phyloP scores from a whole-genome alignment of 768 basidiomycete genomes.

The Termitomyces sp. region DNA sequence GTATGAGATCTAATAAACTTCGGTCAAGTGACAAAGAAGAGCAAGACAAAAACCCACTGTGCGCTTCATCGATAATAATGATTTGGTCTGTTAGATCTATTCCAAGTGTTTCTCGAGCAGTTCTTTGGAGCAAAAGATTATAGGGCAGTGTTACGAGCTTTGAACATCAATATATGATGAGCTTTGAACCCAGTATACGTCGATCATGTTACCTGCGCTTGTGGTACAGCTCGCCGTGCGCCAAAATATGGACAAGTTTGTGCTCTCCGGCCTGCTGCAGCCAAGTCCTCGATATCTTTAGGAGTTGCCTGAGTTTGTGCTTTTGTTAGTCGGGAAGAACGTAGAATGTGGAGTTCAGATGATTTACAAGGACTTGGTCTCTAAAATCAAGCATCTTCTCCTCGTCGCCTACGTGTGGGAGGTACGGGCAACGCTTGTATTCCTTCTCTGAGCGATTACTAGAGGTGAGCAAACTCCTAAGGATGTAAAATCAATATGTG shows the following conservation, averaged over 20 bases:
- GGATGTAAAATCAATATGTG: not conserved
- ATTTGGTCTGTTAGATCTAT: slow-evolving; percentile 83
- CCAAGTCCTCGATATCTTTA: slow-evolving; percentile 94
- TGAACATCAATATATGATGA: not conserved
- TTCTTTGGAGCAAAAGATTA: slow-evolving; percentile 80
- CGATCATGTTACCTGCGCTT: slow-evolving; percentile 64
- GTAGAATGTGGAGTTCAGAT: slow-evolving; percentile 12
- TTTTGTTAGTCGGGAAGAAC: not conserved
- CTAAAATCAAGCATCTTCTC: slow-evolving; percentile 72
- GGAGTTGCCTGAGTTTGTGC: slow-evolving; percentile 60
- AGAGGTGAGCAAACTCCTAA: not conserved
- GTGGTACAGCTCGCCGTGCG: slow-evolving; percentile 79
- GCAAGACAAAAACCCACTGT: slow-evolving; percentile 56
- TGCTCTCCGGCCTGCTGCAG: slow-evolving; percentile 58
- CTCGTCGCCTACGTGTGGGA: slow-evolving; percentile 71
- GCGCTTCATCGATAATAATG: slow-evolving; percentile 93
- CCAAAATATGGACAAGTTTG: slow-evolving; percentile 92
- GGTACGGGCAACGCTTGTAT: slow-evolving; percentile 66
- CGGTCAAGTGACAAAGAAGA: not conserved
- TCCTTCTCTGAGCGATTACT: slow-evolving; percentile 42
- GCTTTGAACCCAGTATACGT: not conserved
- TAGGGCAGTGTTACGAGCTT: slow-evolving; percentile 93
- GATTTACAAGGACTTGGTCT: slow-evolving; percentile 76
- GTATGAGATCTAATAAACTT: slow-evolving; percentile 70
- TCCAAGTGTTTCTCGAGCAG: slow-evolving; percentile 80